phyloP scores from a whole-genome alignment of 2,329 filamentous ascomycete genomes.

The Penicillium sp. region DNA sequence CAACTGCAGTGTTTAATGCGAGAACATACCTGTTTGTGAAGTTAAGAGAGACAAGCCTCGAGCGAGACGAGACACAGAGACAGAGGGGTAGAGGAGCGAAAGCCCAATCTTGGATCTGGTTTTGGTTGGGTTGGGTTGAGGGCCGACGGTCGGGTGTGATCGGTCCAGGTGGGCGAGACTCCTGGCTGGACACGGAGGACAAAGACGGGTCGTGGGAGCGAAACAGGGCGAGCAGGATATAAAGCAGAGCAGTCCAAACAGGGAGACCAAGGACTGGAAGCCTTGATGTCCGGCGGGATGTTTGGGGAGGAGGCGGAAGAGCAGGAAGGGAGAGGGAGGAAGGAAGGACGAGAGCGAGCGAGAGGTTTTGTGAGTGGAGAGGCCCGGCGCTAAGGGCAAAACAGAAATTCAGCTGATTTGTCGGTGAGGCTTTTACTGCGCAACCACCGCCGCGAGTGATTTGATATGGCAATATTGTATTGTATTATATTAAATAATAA shows the following conservation, averaged over 20 bases:
- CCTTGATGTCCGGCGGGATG: conserved; percentile 10
- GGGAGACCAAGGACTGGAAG: not conserved
- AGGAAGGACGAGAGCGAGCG: conserved; percentile 8
- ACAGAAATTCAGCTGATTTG: not conserved
- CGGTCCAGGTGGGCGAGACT: not conserved
- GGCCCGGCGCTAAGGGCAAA: conserved; percentile 11
- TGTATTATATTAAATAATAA: no score
- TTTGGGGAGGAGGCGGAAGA: not conserved
- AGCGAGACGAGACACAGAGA: not conserved
- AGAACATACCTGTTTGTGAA: not conserved
- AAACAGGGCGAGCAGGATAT: not conserved
- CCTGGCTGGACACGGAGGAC: not conserved
- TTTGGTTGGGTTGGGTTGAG: not conserved
- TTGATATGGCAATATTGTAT: no score
- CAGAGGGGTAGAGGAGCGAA: not conserved
- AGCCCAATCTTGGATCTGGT: not conserved
- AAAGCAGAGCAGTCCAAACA: no score
- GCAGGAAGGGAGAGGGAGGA: not conserved
- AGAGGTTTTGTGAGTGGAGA: conserved; percentile 10
- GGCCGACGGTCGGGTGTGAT: conserved; percentile 5
- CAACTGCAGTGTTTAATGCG: not conserved
- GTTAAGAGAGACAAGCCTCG: not conserved
- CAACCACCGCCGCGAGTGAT: no score
- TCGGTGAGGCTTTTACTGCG: conserved; percentile 7
- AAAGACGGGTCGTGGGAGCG: not conserved